Conservation (phyloP, 495 filamentous ascomycete genomes). For the Mytilinidion resinicola region DNA sequence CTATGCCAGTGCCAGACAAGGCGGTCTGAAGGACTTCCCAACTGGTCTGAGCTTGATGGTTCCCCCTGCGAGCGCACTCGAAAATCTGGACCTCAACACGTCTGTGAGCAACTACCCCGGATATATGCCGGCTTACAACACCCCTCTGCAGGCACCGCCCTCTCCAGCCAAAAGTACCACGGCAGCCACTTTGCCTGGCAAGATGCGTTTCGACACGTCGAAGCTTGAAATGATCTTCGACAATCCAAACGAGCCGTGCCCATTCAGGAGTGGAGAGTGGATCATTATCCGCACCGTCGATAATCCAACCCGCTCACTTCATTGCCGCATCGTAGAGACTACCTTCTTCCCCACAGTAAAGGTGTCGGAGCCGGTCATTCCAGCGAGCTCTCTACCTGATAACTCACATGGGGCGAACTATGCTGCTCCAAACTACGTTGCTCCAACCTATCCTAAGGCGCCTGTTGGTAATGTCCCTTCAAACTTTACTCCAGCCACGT, state of each 20-base stretch:
- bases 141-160: neutral
- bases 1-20: conserved; percentile 51
- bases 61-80: conserved; percentile 37
- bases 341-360: conserved; percentile 30
- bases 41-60: conserved; percentile 62
- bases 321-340: conserved; percentile 42
- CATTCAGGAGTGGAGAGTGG: conserved; percentile 53
- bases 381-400: neutral
- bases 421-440: neutral
- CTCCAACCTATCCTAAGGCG: neutral
- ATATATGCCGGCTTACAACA: neutral
- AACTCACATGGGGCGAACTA: no score
- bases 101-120: neutral
- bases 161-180: neutral
- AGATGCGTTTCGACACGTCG: conserved; percentile 29
- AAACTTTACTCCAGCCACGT: conserved; percentile 22
- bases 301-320: conserved; percentile 26
- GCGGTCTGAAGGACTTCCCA: conserved; percentile 56
- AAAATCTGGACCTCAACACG: neutral
- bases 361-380: conserved; percentile 25
- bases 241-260: conserved; percentile 21
- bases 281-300: conserved; percentile 39
- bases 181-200: neutral
- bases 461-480: conserved; percentile 2
- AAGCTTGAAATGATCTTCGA: conserved; percentile 43